Base-by-base conservation (phyloP, 2,329 filamentous ascomycete genomes). In the Leptographium flavum region DNA sequence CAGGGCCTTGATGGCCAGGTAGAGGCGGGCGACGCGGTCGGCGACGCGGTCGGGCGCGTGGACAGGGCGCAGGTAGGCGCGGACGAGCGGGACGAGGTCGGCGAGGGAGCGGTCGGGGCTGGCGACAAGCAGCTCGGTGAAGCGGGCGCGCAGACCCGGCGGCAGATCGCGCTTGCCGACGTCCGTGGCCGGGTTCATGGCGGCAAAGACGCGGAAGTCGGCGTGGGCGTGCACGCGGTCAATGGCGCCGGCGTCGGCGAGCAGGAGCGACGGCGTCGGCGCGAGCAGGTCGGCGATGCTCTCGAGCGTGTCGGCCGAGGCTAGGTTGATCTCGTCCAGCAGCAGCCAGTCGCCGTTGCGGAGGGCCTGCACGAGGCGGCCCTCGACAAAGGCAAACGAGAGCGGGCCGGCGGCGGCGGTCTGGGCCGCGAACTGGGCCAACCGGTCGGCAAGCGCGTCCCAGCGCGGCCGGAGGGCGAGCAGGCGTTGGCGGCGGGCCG, bases 161-260 rank as follows among this genome's bases (percentile, higher is more conserved):
- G 90, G 87, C 15, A 99, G 68, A 60, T 98, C 92, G 46, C 90
- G 81, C 64, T 98, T 99, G 49, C 93, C 92, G 46, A 95, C 80
- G 65, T 99, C 92, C 3, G 92, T 98, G 5, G 92, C 92, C 27
- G 92, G 92, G 57, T 99, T 99, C 92, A 99, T 99, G 25, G 93
- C 92, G 43, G 86, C 93, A 58, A 99, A 98, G 14, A 99, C 84
- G 33, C 92, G 80, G 60, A 99, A 98, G 52, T 94, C 80, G 0
- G 87, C 81, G 60, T 98, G 90, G 1, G 88, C 92, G 49, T 81
- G 73, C 31, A 98, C 81, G 52, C 88, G 78, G 60, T 96, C 87
- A 37, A 94, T 86, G 54, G 92, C 87, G 32, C 92, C 92, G 33
- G 87, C 92, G 64, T 99, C 92, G 0, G 88, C 88, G 8, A 99